Base-by-base conservation (phyloP, 2,329 filamentous ascomycete genomes). In the Aspergillus intermedius region DNA sequence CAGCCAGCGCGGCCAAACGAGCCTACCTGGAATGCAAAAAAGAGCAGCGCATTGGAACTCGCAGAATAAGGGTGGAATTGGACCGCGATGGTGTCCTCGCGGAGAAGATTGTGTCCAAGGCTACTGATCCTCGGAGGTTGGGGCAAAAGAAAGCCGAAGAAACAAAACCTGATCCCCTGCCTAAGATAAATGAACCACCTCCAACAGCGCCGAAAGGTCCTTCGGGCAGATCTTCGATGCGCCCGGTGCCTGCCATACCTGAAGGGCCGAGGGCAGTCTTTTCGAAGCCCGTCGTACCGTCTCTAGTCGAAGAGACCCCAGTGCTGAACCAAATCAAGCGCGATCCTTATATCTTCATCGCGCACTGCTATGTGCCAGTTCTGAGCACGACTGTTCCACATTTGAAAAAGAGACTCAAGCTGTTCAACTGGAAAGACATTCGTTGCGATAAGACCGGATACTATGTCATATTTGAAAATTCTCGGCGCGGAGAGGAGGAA, bases 61-160 rank as follows among this genome's bases (percentile, higher is more conserved):
- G 85, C 53, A 76, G 81, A 9, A 83, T 98, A 49, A 84, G 82
- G 56, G 90, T 97, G 5, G 86, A 94, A 62, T 85, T 90, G 56
- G 93, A 98, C 71, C 84, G 89, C 1, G 90, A 96, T 64, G 91
- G 93, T 4, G 81, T 84, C 50, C 86, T 87, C 63, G 95, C 90
- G 62, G 80, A 83, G 47, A 83, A 83, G 47, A 82, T 94, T 75
- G 79, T 96, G 37, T 83, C 91, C 52, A 81, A 81, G 49, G 80
- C 83, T 25, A 77, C 96, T 49, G 85, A 82, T 59, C 81, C 80
- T 52, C 84, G 84, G 54, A 80, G 80, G 53, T 74, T 79, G 48
- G 78, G 76, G 55, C 62, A 74, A 41, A 69, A 74, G 44, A 54
- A 49, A 17, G 41, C 58, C 5, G 57, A 60, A 37, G 62, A 66